phyloP scores from a whole-genome alignment of 345 rosid species.

The Brassica napus region DNA sequence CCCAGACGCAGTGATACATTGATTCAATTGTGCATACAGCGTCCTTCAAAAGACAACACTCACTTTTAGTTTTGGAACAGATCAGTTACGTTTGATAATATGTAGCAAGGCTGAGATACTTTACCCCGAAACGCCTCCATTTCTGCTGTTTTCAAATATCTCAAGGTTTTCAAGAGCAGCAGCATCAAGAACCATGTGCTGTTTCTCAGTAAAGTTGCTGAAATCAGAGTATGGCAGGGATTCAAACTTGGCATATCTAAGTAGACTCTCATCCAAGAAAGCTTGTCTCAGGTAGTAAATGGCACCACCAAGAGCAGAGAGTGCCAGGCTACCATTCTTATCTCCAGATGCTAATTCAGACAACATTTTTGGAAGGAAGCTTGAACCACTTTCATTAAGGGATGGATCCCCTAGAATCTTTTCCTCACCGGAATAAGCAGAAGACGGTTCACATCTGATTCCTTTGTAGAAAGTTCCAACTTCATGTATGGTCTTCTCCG shows the following conservation, averaged over 20 bases:
- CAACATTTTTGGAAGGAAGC: conserved; percentile 59
- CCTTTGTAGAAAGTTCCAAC: conserved; percentile 53
- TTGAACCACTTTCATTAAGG: conserved; percentile 31
- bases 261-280: conserved; percentile 84
- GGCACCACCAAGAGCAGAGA: conserved; percentile 96
- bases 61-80: conserved; percentile 27
- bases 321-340: conserved; percentile 59
- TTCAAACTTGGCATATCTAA: conserved; percentile 89
- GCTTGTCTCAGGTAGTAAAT: conserved; percentile 88
- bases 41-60: conserved; percentile 59
- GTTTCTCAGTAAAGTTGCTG: conserved; percentile 55
- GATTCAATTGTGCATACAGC: conserved; percentile 79
- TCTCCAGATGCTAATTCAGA: conserved; percentile 56
- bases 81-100: conserved; percentile 11
- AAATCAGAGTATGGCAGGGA: conserved; percentile 68
- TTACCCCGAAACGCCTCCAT: conserved; percentile 86
- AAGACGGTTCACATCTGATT: conserved; percentile 43
- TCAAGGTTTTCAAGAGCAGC: conserved; percentile 97
- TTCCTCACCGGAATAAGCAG: conserved; percentile 40
- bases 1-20: conserved; percentile 92
- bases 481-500: conserved; percentile 72
- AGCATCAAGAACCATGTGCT: conserved; percentile 94
- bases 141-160: conserved; percentile 89
- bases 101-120: conserved; percentile 24
- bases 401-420: conserved; percentile 32